Percentiles rank a stretch among this genome's conserved stretches.
Conservation (phyloP, 2,329 filamentous ascomycete species). For the Leptographium radiaticola region DNA sequence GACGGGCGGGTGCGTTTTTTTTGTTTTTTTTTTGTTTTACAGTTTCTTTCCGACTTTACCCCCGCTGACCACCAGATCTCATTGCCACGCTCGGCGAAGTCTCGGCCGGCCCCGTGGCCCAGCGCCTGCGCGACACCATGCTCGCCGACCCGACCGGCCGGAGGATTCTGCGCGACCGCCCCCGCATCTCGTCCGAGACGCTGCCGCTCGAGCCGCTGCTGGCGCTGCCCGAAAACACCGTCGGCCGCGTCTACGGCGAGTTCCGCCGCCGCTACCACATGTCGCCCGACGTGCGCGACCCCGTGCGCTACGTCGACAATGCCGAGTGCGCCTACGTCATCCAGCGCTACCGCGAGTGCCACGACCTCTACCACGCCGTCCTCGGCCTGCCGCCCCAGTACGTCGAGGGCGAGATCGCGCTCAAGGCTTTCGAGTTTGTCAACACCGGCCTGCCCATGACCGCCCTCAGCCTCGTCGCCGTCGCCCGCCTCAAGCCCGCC, state of each 20-base stretch:
- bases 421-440: conserved; percentile 95
- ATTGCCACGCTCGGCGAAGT: conserved; percentile 91
- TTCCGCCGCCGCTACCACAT: conserved; percentile 96
- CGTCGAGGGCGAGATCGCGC: conserved; percentile 90
- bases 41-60: background rate
- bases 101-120: conserved; percentile 87
- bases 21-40: background rate
- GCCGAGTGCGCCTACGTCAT: conserved; percentile 96
- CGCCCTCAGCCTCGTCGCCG: conserved; percentile 70
- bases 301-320: conserved; percentile 84
- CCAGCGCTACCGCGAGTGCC: conserved; percentile 93
- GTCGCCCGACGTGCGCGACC: conserved; percentile 72
- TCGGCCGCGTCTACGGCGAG: conserved; percentile 69
- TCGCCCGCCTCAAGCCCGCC: conserved; percentile 71
- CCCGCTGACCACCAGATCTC: conserved; percentile 47
- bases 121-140: conserved; percentile 85
- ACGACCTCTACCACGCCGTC: conserved; percentile 95
- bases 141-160: conserved; percentile 71
- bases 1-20: conserved; percentile 51
- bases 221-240: conserved; percentile 53
- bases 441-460: conserved; percentile 96
- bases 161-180: conserved; percentile 79
- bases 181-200: conserved; percentile 70
- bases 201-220: conserved; percentile 57
- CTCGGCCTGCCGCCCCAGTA: conserved; percentile 84